These are phyloP conservation scores for Pelargonium cotyledonis DNA, from an alignment of 441 rosid species.

Conservation along the genomic window DNA sequence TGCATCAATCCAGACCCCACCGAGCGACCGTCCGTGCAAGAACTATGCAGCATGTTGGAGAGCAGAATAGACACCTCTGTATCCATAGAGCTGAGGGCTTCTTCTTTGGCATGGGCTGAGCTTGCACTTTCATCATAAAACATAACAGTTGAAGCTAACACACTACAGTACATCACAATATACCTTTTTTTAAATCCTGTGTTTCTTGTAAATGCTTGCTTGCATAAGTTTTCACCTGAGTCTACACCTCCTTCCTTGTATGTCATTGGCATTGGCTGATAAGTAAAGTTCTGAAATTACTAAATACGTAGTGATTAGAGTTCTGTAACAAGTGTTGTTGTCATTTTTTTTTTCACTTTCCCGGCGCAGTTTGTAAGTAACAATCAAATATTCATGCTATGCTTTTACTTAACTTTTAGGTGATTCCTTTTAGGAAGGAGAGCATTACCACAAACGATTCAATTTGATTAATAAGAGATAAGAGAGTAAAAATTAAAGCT, in stretches of 20 bases:
- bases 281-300: constrained; percentile 29
- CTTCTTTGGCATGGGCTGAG: constrained; percentile 98
- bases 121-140: constrained; percentile 70
- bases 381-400: not conserved
- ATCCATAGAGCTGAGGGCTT: constrained; percentile 67
- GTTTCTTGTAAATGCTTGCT: constrained; percentile 32
- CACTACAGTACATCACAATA: constrained; percentile 35
- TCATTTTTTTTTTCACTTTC: no score
- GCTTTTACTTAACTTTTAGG: not conserved
- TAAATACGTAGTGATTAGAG: not conserved
- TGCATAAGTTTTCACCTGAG: constrained; percentile 20
- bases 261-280: constrained; percentile 22
- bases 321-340: not conserved
- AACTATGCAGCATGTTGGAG: constrained; percentile 52
- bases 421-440: not conserved
- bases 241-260: constrained; percentile 20
- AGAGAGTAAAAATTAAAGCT: not conserved
- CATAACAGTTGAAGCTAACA: constrained; percentile 33
- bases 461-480: not conserved
- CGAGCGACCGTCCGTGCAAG: constrained; percentile 62
- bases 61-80: constrained; percentile 66
- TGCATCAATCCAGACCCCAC: constrained; percentile 54
- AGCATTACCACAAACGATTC: not conserved
- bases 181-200: constrained; percentile 5
- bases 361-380: not conserved